phyloP scores from a whole-genome alignment of 75 land plant genomes.

The Azolla pinnata region DNA sequence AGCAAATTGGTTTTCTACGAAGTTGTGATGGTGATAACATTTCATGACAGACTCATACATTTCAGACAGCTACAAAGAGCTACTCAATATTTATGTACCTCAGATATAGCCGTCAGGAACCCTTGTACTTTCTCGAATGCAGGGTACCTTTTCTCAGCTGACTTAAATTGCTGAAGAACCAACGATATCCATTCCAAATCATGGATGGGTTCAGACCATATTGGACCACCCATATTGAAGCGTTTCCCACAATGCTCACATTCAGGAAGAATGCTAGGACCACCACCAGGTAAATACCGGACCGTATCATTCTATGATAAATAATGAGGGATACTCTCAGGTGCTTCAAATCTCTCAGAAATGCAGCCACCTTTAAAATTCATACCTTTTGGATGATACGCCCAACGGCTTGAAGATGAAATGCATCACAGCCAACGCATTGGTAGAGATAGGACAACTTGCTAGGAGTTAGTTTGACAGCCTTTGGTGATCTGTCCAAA shows the following conservation, averaged over 20 bases:
- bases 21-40: too few relatives aligned
- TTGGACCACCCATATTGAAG: slow-evolving; percentile 97
- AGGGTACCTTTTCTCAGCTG: slow-evolving; percentile 64
- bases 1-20: too few relatives aligned
- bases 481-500: slow-evolving; percentile 83
- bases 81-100: too few relatives aligned
- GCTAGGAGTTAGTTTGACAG: slow-evolving; percentile 80
- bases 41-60: too few relatives aligned
- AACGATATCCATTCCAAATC: slow-evolving; percentile 82
- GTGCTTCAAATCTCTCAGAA: not conserved
- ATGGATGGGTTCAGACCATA: slow-evolving; percentile 98
- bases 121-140: slow-evolving; percentile 75
- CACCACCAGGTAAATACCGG: slow-evolving; percentile 74
- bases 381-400: slow-evolving; percentile 69
- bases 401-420: slow-evolving; percentile 81
- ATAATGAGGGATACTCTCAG: not conserved
- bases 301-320: slow-evolving; percentile 53
- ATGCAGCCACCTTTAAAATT: not conserved
- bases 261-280: slow-evolving; percentile 72
- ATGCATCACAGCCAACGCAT: slow-evolving; percentile 98
- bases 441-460: slow-evolving; percentile 93
- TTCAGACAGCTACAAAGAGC: too few relatives aligned
- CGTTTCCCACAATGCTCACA: slow-evolving; percentile 92
- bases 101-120: slow-evolving; percentile 84
- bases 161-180: slow-evolving; percentile 47